phyloP scores from a whole-genome alignment of 305 asterid genomes.

The Ajuga reptans region DNA sequence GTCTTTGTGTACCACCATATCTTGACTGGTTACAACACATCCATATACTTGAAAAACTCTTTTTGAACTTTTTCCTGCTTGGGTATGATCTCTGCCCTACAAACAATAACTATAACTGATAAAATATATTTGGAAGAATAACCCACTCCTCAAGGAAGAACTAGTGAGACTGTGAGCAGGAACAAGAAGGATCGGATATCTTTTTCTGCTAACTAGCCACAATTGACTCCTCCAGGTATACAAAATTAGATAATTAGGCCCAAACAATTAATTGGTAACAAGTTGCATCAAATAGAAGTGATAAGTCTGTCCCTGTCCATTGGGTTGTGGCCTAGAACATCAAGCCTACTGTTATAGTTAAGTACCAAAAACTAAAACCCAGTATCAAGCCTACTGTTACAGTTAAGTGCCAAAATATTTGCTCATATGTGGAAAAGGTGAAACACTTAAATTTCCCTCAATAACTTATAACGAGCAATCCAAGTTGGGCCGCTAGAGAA shows the following conservation, averaged over 20 bases:
- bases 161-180: background rate
- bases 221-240: background rate
- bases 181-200: background rate
- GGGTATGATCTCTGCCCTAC: slow-evolving; percentile 49
- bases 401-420: background rate
- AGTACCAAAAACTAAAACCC: too few relatives aligned
- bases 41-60: slow-evolving; percentile 77
- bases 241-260: background rate
- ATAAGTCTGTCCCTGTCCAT: too few relatives aligned
- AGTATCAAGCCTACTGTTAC: too few relatives aligned
- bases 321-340: too few relatives aligned
- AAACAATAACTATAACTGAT: slow-evolving; percentile 5
- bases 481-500: background rate
- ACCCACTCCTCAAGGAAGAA: background rate
- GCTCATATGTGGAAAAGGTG: background rate
- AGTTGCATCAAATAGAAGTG: background rate
- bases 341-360: too few relatives aligned
- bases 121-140: background rate
- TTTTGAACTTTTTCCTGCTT: slow-evolving; percentile 37
- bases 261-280: background rate
- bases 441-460: background rate
- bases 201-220: background rate
- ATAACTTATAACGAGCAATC: background rate
- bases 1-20: slow-evolving; percentile 73
- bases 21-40: slow-evolving; percentile 66